A percentile compares a stretch with the other conserved stretches of the same genome.
These are phyloP conservation scores for Bruguiera gymnorhiza DNA, from an alignment of 345 rosid genomes.

Conservation along the genomic window DNA sequence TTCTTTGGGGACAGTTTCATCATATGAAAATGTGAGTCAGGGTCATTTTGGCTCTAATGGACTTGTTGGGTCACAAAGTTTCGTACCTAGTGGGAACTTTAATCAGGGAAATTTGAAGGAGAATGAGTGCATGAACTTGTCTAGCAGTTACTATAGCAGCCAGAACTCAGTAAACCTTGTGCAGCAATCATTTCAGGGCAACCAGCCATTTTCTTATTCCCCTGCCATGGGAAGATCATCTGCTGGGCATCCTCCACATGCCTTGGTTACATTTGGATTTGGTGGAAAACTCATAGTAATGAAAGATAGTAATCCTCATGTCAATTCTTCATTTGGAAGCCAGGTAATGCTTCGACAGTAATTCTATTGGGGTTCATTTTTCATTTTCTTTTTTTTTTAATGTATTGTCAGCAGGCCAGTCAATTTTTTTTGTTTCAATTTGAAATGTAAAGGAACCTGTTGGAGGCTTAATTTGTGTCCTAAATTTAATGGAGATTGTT, in stretches of 20 bases:
- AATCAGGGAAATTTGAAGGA: slow-evolving; percentile 44
- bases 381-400: slow-evolving; percentile 2
- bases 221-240: slow-evolving; percentile 64
- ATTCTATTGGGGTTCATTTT: neutral
- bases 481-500: slow-evolving; percentile 76
- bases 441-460: slow-evolving; percentile 48
- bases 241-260: slow-evolving; percentile 95
- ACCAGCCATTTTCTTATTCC: slow-evolving; percentile 56
- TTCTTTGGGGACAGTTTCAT: slow-evolving; percentile 32
- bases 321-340: slow-evolving; percentile 50
- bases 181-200: slow-evolving; percentile 54
- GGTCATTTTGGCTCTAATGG: slow-evolving; percentile 49
- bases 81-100: slow-evolving; percentile 39
- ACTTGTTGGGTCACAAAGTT: slow-evolving; percentile 42
- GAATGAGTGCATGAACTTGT: slow-evolving; percentile 43
- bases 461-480: slow-evolving; percentile 53
- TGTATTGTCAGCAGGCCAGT: slow-evolving; percentile 23
- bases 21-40: slow-evolving; percentile 33
- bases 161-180: slow-evolving; percentile 39
- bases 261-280: slow-evolving; percentile 90
- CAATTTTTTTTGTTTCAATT: slow-evolving; percentile 15
- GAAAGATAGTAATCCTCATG: slow-evolving; percentile 52
- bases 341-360: slow-evolving; percentile 57
- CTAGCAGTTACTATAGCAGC: slow-evolving; percentile 49
- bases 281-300: slow-evolving; percentile 87